Base-by-base conservation (phyloP, 2,329 filamentous ascomycete species). In the Gyromitra esculenta region DNA sequence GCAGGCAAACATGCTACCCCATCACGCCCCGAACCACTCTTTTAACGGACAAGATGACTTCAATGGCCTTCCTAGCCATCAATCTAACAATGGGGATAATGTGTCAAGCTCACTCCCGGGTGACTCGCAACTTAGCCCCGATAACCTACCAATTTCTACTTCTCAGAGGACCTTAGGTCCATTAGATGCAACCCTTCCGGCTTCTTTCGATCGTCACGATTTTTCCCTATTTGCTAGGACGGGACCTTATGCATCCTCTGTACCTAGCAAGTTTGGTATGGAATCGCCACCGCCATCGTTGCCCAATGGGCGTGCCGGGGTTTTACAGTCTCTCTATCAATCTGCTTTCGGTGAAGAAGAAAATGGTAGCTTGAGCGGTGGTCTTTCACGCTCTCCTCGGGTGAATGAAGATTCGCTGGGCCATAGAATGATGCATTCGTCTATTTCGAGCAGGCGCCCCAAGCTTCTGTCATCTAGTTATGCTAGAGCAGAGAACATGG, bases 141-240 rank as follows among this genome's bases (percentile, higher is more conserved):
- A 75, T 37, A 75, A 75, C 35, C 97, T 94, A 13, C 93, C 94
- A 0, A 88, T 88, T 64, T 89, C 89, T 66, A 87, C 87, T 80
- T 89, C 89, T 68, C 91, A 80, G 25, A 77, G 80, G 35, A 81
- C 80, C 15, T 64, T 97, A n/a, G 96, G 92, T n/a, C 92, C 96
- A 13, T 88, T 97, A 78, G 95, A 98, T 84, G 96, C 94, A 1
- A 94, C 93, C 15, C 88, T 98, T 7, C 96, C 96, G 0, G 93
- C 94, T 7, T 98, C 95, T 0, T 97, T 98, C 83, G 96, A 98
- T 84, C 97, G 94, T 81, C 96, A 97, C 82, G 95, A 94, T 64
- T 92, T 97, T 68, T 97, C 94, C 9, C 92, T 95, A 83, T 94
- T 93, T 78, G 94, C 95, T 18, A 90, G 93, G 76, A 94, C 94